Evolutionary conservation across 495 filamentous ascomycete genomes (phyloP).

Genomic region (Xylaria bambusicola): DNA sequence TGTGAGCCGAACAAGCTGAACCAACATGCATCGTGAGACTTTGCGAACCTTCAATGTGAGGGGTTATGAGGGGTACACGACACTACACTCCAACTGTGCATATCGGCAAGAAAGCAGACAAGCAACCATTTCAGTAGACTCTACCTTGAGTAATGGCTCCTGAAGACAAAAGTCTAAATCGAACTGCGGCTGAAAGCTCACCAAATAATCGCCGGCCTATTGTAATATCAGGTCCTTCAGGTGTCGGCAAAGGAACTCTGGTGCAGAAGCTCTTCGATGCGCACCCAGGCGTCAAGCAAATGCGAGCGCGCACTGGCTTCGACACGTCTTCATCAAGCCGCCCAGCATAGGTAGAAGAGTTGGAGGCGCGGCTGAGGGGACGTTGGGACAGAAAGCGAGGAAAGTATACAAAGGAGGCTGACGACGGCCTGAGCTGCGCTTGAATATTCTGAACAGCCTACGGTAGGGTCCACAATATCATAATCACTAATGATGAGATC

Average conservation of each 20-base stretch:
- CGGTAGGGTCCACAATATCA: constrained; percentile 22
- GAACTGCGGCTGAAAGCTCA: constrained; percentile 8
- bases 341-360: constrained; percentile 20
- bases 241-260: constrained; percentile 65
- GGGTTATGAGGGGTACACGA: too few relatives aligned
- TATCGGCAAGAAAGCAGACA: too few relatives aligned
- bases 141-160: neutral
- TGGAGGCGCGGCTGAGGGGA: constrained; percentile 21
- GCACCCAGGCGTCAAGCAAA: constrained; percentile 49
- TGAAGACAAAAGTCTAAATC: constrained; percentile 1
- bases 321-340: constrained; percentile 20
- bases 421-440: constrained; percentile 19
- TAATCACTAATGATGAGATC: constrained; percentile 23
- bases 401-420: constrained; percentile 20
- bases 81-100: too few relatives aligned
- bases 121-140: too few relatives aligned
- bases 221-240: constrained; percentile 65
- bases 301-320: constrained; percentile 7
- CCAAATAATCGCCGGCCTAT: constrained; percentile 48
- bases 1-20: too few relatives aligned
- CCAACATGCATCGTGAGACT: too few relatives aligned
- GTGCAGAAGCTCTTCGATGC: constrained; percentile 58
- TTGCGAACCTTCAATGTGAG: too few relatives aligned
- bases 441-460: constrained; percentile 17
- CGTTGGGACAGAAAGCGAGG: constrained; percentile 22